These are phyloP conservation scores for Microthlaspi erraticum DNA, from an alignment of 345 rosid genomes.

Conservation along the genomic window DNA sequence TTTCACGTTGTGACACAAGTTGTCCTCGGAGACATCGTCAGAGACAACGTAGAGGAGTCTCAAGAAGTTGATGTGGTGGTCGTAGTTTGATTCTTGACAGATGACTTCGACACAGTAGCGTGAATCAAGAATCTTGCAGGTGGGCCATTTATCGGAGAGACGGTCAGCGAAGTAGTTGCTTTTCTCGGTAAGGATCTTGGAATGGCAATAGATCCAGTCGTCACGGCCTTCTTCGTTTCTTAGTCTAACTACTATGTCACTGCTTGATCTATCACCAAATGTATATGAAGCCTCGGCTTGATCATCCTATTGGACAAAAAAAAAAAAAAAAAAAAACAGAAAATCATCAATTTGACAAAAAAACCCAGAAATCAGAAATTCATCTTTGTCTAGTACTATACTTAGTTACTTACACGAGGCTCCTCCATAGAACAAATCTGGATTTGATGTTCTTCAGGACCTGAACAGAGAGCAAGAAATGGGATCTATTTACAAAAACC, in stretches of 20 bases:
- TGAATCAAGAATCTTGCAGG: slow-evolving; percentile 90
- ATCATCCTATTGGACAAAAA: slow-evolving; percentile 39
- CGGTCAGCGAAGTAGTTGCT: slow-evolving; percentile 86
- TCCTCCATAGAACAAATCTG: slow-evolving; percentile 37
- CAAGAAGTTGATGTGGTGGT: slow-evolving; percentile 73
- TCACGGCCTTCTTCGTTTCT: slow-evolving; percentile 82
- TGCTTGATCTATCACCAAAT: slow-evolving; percentile 79
- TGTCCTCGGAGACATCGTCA: slow-evolving; percentile 55
- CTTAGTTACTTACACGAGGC: slow-evolving; percentile 35
- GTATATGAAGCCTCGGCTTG: slow-evolving; percentile 49
- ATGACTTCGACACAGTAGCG: slow-evolving; percentile 85
- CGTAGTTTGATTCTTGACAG: slow-evolving; percentile 76
- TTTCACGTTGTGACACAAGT: slow-evolving; percentile 71
- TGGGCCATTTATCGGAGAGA: slow-evolving; percentile 92
- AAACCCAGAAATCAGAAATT: slow-evolving; percentile 1
- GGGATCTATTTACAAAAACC: slow-evolving; percentile 11
- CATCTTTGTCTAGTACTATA: slow-evolving; percentile 6
- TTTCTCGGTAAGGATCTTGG: slow-evolving; percentile 63
- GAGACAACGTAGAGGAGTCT: slow-evolving; percentile 68
- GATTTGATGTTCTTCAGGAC: slow-evolving; percentile 8
- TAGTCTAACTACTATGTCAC: slow-evolving; percentile 88
- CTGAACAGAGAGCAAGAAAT: slow-evolving; percentile 30
- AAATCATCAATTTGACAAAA: too few species aligned
- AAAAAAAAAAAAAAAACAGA: not conserved
- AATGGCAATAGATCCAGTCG: slow-evolving; percentile 88